phyloP scores from a whole-genome alignment of 2,329 filamentous ascomycete genomes.

The Ampelomyces quisqualis region DNA sequence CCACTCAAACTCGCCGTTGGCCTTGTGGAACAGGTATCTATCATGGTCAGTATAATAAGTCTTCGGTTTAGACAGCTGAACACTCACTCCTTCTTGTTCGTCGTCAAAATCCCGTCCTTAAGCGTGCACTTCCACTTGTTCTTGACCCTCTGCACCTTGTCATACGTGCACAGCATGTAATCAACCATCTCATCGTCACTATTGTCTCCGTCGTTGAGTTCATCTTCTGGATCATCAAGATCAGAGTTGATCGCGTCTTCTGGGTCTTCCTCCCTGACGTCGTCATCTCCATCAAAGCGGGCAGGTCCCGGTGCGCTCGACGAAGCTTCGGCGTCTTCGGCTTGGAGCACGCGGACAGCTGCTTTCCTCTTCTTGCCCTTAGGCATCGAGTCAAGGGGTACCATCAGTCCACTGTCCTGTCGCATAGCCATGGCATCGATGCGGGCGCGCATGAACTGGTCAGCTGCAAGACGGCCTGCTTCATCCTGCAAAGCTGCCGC shows the following conservation, averaged over 20 bases:
- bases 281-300: constrained; percentile 59
- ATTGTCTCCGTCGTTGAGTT: constrained; percentile 76
- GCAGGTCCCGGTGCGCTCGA: constrained; percentile 35
- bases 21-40: constrained; percentile 95
- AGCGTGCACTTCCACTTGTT: constrained; percentile 97
- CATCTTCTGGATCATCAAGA: constrained; percentile 90
- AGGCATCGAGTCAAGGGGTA: constrained; percentile 64
- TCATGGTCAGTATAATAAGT: not conserved
- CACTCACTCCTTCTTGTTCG: constrained; percentile 82
- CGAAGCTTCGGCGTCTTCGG: constrained; percentile 53
- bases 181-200: constrained; percentile 81
- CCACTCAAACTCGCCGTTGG: constrained; percentile 97
- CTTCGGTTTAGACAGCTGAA: not conserved
- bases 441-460: constrained; percentile 67
- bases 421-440: constrained; percentile 65
- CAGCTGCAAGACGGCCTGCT: constrained; percentile 56
- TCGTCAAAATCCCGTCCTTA: constrained; percentile 92
- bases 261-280: constrained; percentile 62
- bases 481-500: constrained; percentile 53
- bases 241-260: constrained; percentile 99
- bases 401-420: constrained; percentile 76
- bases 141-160: constrained; percentile 98
- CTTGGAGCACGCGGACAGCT: constrained; percentile 48
- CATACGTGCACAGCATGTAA: constrained; percentile 98
- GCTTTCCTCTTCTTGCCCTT: constrained; percentile 46